A percentile compares a stretch with the other conserved stretches of the same genome.
phyloP scores from a whole-genome alignment of 2,329 filamentous ascomycete genomes.

The Aspergillus neotritici region DNA sequence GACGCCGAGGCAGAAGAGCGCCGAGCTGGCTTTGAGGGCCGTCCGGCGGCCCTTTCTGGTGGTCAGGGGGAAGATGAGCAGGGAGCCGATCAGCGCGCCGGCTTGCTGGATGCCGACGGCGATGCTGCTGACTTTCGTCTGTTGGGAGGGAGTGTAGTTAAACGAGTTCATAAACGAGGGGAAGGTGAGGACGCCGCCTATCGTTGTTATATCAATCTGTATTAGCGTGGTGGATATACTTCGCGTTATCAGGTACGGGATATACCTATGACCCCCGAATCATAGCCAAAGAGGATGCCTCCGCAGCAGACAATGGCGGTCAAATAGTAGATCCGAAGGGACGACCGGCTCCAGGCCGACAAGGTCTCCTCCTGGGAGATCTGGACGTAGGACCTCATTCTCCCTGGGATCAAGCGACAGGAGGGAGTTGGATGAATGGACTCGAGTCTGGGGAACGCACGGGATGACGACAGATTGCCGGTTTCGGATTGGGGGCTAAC shows the following conservation, averaged over 20 bases:
- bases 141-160: constrained; percentile 33
- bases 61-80: constrained; percentile 46
- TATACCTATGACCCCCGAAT: constrained; percentile 41
- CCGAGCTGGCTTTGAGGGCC: constrained; percentile 43
- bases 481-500: no score
- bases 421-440: background rate
- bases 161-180: constrained; percentile 42
- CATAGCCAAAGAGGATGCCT: constrained; percentile 43
- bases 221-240: no score
- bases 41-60: constrained; percentile 43
- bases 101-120: constrained; percentile 50
- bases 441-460: no score
- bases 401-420: background rate
- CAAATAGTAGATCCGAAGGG: constrained; percentile 47
- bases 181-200: constrained; percentile 46
- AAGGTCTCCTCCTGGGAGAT: constrained; percentile 14
- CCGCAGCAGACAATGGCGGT: constrained; percentile 49
- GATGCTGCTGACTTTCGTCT: constrained; percentile 44
- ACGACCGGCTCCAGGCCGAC: background rate
- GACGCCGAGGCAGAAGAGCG: constrained; percentile 43
- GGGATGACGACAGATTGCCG: no score
- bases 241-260: background rate
- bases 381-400: constrained; percentile 13
- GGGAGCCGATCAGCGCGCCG: constrained; percentile 49
- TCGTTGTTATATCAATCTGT: background rate